These are phyloP conservation scores for Zalaria obscura DNA, from an alignment of 2,329 filamentous ascomycete species.

Conservation along the genomic window DNA sequence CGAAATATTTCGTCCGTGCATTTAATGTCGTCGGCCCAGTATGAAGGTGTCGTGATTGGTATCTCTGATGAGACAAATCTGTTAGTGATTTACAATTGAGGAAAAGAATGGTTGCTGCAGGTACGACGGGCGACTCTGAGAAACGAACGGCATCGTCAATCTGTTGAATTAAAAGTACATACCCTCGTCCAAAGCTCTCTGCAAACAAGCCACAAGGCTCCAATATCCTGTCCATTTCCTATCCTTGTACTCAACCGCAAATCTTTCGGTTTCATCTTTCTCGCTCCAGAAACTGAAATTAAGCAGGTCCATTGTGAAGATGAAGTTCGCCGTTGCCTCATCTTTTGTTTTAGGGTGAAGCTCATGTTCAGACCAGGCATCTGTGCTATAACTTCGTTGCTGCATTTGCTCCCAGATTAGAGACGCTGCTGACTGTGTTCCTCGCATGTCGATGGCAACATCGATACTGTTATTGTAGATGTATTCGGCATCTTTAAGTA, in stretches of 20 bases:
- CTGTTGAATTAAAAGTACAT: conserved; percentile 13
- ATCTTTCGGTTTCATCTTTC: conserved; percentile 53
- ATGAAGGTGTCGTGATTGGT: conserved; percentile 76
- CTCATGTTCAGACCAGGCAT: conserved; percentile 77
- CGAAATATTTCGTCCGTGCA: conserved; percentile 53
- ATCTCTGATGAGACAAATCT: conserved; percentile 45
- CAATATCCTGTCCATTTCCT: conserved; percentile 88
- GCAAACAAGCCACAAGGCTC: conserved; percentile 77
- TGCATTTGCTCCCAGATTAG: conserved; percentile 73
- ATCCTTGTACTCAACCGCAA: conserved; percentile 67
- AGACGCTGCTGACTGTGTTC: conserved; percentile 69
- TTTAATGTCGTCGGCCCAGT: conserved; percentile 65
- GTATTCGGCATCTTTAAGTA: conserved; percentile 69
- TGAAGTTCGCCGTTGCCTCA: conserved; percentile 62
- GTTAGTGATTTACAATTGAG: neutral
- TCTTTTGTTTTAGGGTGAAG: conserved; percentile 77
- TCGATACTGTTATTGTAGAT: conserved; percentile 90
- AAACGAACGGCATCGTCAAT: neutral
- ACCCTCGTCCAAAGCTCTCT: conserved; percentile 81
- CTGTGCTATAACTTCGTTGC: conserved; percentile 66
- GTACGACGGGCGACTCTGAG: neutral
- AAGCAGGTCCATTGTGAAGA: conserved; percentile 92
- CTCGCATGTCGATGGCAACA: conserved; percentile 71
- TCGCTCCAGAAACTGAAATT: conserved; percentile 96
- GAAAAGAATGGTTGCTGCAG: too few relatives aligned